Base-by-base conservation (phyloP, 2,329 filamentous ascomycete genomes). In the Aspergillus unguis region DNA sequence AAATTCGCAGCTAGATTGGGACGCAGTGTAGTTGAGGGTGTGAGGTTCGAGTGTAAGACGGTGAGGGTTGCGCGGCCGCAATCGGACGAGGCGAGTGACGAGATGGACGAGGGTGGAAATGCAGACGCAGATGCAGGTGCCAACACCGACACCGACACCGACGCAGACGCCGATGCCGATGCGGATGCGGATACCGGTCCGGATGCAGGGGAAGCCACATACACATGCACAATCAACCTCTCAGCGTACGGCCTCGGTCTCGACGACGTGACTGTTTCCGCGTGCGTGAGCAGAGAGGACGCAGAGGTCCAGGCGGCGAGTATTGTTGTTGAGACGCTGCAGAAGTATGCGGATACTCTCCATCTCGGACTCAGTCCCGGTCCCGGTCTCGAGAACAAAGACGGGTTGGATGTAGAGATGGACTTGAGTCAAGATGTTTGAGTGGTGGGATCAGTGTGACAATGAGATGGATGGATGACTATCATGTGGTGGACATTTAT, bases 291-390 rank as follows among this genome's bases (percentile, higher is more conserved):
- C 6, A 52, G 54, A 4, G 67, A 69, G 35, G 65, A 68, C 50
- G 67, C 67, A 6, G 65, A 69, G 36, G 52, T 69, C 2, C 62
- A 53, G 42, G 63, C 64, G 23, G 62, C 66, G 1, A 54, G 58
- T 47, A 31, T 37, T 28, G 50, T 55, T 0, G 55, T 68, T 33
- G 56, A 56, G 32, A 31, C 55, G 28, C 41, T 66, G 41, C 40
- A 29, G 29, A 38, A 38, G 7, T 23, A 8, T 8, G 36, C 7
- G 7, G 36, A 23, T 4, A 38, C 8, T 17, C 1, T 38, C 25
- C 17, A 17, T 17, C 17, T 17, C 17, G 17, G 17, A 17, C 17
- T 17, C 17, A 17, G 17, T 17, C 17, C 17, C 17, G 17, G 17
- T 17, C 17, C 17, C 17, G 17, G 17, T 17, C 17, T 17, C 17